Base-by-base conservation (phyloP, 352 stramenopile genomes). In the Globisporangium paddicum region DNA sequence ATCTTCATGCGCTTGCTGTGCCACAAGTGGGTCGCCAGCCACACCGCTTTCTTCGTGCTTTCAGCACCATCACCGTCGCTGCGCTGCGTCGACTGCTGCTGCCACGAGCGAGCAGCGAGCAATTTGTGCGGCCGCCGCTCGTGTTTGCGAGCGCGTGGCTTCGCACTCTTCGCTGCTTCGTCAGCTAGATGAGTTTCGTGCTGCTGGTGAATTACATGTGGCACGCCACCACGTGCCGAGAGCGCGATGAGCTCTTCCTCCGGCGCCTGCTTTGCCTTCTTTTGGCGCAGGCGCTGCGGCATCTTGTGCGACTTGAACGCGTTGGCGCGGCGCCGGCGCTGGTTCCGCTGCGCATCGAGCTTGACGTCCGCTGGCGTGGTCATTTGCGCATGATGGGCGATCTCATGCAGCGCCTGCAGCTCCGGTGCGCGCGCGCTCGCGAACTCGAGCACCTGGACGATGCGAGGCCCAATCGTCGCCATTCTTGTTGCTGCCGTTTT, bases 391-490 rank as follows among this genome's bases (percentile, higher is more conserved):
- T 76, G 63, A 19, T 78, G 73, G 10, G 81, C 73, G 2, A 85
- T 37, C 41, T 91, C 81, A 8, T 90, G 76, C 41, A 93, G 70
- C 52, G 81, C 79, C 61, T 86, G 73, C 9, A 93, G 79, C 75
- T 93, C 83, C 8, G 77, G 76, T 38, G 81, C 83, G 30, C 83
- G 83, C 35, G 77, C 75, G 34, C 62, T 71, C 21, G 84, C 81
- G 53, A 93, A 91, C 34, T 91, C 77, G 32, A 93, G 80, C 78
- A 93, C 84, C 63, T 91, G 78, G 45, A 89, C 54, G 59, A 93
- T 72, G 58, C 79, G 74, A 32, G 75, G 76, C 48, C 79, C 82
- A 5, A 87, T 60, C 34, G 66, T 66, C 62, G 69, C 64, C 69
- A 71, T 72, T n/a, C 63, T n/a, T 30, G 21, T 19, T 35, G 23